phyloP scores from a whole-genome alignment of 345 rosid species.

The Jatropha curcas region DNA sequence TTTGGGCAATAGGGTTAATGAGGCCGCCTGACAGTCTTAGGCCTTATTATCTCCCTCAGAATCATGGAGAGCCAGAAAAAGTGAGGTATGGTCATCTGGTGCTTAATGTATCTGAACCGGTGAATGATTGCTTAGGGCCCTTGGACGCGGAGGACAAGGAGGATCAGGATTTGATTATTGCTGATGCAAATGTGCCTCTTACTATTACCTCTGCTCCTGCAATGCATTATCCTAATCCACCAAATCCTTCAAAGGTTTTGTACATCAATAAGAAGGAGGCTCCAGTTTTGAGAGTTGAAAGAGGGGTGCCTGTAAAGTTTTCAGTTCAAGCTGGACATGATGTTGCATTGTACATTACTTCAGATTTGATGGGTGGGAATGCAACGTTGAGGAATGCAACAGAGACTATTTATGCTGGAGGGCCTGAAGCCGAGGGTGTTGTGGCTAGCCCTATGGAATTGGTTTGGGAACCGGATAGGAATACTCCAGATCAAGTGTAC shows the following conservation, averaged over 20 bases:
- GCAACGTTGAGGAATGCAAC: slow-evolving; percentile 73
- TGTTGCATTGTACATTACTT: slow-evolving; percentile 73
- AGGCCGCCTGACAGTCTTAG: slow-evolving; percentile 76
- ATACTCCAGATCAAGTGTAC: slow-evolving; percentile 85
- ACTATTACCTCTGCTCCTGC: slow-evolving; percentile 48
- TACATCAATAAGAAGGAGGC: slow-evolving; percentile 74
- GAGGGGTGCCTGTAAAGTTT: slow-evolving; percentile 69
- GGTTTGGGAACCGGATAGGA: slow-evolving; percentile 86
- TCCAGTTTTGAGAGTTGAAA: slow-evolving; percentile 69
- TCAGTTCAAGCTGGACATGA: slow-evolving; percentile 74
- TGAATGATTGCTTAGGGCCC: slow-evolving; percentile 64
- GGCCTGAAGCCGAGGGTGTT: slow-evolving; percentile 87
- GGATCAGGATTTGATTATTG: slow-evolving; percentile 65
- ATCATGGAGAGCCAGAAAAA: slow-evolving; percentile 64
- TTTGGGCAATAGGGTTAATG: slow-evolving; percentile 93
- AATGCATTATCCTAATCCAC: slow-evolving; percentile 63
- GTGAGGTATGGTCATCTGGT: slow-evolving; percentile 48
- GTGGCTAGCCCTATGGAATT: slow-evolving; percentile 67
- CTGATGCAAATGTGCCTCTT: slow-evolving; percentile 53
- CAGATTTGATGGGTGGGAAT: slow-evolving; percentile 90
- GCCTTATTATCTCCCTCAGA: slow-evolving; percentile 82
- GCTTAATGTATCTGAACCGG: slow-evolving; percentile 46
- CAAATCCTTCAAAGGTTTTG: slow-evolving; percentile 61
- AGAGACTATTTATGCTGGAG: slow-evolving; percentile 86
- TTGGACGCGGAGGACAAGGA: slow-evolving; percentile 69